A percentile compares a stretch with the other conserved stretches of the same genome.
Conservation (phyloP, 371 early-diverging fungal species). For the Conidiobolus incongruus region DNA sequence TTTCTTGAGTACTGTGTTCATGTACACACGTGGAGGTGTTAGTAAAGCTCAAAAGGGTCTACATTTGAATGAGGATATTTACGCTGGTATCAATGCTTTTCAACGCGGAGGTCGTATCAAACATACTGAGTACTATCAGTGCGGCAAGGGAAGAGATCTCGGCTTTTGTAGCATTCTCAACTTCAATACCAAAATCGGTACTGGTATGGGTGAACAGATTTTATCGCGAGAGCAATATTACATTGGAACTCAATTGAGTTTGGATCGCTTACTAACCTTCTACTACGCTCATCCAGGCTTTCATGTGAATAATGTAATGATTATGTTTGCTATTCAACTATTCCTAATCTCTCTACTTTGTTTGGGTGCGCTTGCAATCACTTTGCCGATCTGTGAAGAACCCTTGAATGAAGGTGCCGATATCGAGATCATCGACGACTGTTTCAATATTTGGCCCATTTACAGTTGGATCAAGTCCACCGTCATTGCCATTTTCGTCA, state of each 20-base stretch:
- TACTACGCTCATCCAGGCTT: conserved; percentile 83
- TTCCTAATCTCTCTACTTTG: conserved; percentile 26
- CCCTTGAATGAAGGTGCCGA: conserved; percentile 15
- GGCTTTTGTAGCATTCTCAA: conserved; percentile 75
- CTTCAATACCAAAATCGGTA: conserved; percentile 77
- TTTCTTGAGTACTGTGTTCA: conserved; percentile 68
- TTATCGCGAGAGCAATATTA: conserved; percentile 78
- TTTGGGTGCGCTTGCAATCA: conserved; percentile 19
- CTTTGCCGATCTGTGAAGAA: conserved; percentile 20
- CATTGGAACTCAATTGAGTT: conserved; percentile 56
- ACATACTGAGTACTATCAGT: conserved; percentile 80
- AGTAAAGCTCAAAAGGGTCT: conserved; percentile 81
- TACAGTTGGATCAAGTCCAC: too few relatives aligned
- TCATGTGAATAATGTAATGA: conserved; percentile 78
- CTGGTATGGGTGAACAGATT: conserved; percentile 86
- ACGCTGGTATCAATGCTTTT: conserved; percentile 77
- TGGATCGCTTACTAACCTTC: conserved; percentile 73
- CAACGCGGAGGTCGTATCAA: conserved; percentile 69
- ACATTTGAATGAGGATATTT: conserved; percentile 84
- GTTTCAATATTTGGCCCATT: too few relatives aligned
- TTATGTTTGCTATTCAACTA: conserved; percentile 64
- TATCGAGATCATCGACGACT: conserved; percentile 73
- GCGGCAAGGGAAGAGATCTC: conserved; percentile 81
- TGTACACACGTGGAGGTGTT: conserved; percentile 74
- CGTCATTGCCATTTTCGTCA: conserved; percentile 49